Base-by-base conservation (phyloP, 768 basidiomycete species). In the Roridomyces roridus region DNA sequence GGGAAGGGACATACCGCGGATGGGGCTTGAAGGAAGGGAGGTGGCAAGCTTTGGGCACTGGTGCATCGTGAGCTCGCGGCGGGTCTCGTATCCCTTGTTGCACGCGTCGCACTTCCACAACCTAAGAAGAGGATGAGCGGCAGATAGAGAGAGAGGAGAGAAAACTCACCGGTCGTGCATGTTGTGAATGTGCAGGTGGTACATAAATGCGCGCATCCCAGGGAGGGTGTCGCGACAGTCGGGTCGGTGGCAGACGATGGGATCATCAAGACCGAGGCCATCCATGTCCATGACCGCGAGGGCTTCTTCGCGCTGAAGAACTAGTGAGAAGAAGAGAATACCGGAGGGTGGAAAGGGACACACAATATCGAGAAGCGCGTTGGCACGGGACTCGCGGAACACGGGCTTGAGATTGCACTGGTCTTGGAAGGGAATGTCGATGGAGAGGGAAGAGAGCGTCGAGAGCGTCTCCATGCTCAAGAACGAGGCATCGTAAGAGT, bases 231-330 rank as follows among this genome's bases (percentile, higher is more conserved):
- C 29, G 29, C 7, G 7, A 64, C 85, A 85, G 26, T 75, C 80
- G 29, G 72, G 65, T 34, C 81, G 77, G 23, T 72, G 74, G 62
- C 84, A 85, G 7, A 67, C 66, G 18, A 85, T 69, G 18, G 41
- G 29, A 6, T 14, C 29, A 14, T 6, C 29, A 14, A 31, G 29
- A 14, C 29, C 7, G 29, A 31, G 29, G 29, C 14, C 14, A 14
- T 14, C 7, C 14, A 7, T 14, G 29, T 6, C 29, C 7, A 31
- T 6, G 29, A 31, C 29, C 7, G 14, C 7, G 29, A 6, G 29
- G 29, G 29, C 29, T 31, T 31, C 65, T 29, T 74, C 68, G 9
- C 67, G 29, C 29, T 31, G 29, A 7, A 14, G 29, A 14, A 14
- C 7, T 31, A 14, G 29, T 41, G 29, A 46, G 24, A 37, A 39